phyloP scores from a whole-genome alignment of 2,329 filamentous ascomycete species.

The Zalaria sp. region DNA sequence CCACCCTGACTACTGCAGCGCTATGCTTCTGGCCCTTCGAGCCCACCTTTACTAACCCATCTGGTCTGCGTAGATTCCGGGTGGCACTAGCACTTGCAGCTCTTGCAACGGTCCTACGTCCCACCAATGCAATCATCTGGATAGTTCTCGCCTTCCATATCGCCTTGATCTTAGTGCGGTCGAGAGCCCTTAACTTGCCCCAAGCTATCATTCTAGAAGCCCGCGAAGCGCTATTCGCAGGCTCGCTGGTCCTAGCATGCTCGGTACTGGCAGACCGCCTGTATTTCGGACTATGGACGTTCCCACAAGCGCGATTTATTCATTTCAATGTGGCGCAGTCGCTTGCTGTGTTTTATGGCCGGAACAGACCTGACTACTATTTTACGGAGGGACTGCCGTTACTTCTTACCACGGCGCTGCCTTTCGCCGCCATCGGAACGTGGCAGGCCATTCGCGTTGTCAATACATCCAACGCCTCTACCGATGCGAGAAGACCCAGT shows the following conservation, averaged over 20 bases:
- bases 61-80: neutral
- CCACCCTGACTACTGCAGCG: slow-evolving; percentile 68
- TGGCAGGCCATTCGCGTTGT: slow-evolving; percentile 29
- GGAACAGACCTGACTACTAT: slow-evolving; percentile 87
- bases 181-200: neutral
- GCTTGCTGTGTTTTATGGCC: slow-evolving; percentile 83
- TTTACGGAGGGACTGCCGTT: slow-evolving; percentile 78
- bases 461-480: neutral
- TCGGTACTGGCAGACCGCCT: slow-evolving; percentile 57
- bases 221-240: slow-evolving; percentile 2
- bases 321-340: slow-evolving; percentile 83
- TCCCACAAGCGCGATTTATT: slow-evolving; percentile 76
- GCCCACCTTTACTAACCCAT: neutral
- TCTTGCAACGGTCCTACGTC: slow-evolving; percentile 69
- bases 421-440: slow-evolving; percentile 56
- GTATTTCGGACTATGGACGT: slow-evolving; percentile 77
- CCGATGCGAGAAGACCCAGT: slow-evolving; percentile 9
- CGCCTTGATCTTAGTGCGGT: neutral
- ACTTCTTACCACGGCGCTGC: slow-evolving; percentile 68
- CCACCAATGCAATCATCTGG: slow-evolving; percentile 86
- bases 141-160: slow-evolving; percentile 7
- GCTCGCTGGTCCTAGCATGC: neutral
- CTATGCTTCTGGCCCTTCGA: slow-evolving; percentile 81
- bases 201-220: slow-evolving; percentile 1
- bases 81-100: slow-evolving; percentile 38